Base-by-base conservation (phyloP, 352 stramenopile genomes). In the Phytophthora melonis region DNA sequence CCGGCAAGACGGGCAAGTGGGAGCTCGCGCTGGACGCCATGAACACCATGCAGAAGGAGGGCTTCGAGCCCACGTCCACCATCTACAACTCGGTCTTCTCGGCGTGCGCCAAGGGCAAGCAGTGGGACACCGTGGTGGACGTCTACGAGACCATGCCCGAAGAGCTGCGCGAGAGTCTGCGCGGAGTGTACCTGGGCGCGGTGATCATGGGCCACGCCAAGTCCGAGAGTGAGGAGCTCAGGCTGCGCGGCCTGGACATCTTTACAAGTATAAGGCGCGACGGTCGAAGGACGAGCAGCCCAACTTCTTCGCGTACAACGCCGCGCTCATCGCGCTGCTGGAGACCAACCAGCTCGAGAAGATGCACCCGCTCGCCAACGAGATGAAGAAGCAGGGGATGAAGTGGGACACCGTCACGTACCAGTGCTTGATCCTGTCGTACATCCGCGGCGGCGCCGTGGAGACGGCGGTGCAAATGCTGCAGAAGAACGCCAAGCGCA, bases 21-120 rank as follows among this genome's bases (percentile, higher is more conserved):
- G 86, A 94, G 43, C 64, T 95, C 16, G 84, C 89, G 23, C 70
- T 89, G 7, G 89, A 94, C 36, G 78, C 81, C 50, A 85, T 93
- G 72, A 66, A 75, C 21, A 83, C 72, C 1, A 79, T 93, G 68
- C 63, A 84, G 36, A 63, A 81, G 5, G 70, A 72, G 19, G 88
- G 87, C 13, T 93, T 92, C 45, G 53, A 75, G 54, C 82, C 87
- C 16, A 89, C 86, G 27, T 66, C 87, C 53, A 93, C 78, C 47
- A 93, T 94, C 65, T 95, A 86, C 74, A 92, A 94, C 70, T 95
- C 87, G 50, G 82, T 92, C 10, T 92, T 96, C 60, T 87, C 83
- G 5, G 86, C 89, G 11, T 94, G 87, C 49, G 88, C 89, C 32
- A 93, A 93, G 74, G 80, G 81, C 25, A 92, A 92, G 68, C 79